Conservation (phyloP, 306 rosid species). For the Acacia confusa region DNA sequence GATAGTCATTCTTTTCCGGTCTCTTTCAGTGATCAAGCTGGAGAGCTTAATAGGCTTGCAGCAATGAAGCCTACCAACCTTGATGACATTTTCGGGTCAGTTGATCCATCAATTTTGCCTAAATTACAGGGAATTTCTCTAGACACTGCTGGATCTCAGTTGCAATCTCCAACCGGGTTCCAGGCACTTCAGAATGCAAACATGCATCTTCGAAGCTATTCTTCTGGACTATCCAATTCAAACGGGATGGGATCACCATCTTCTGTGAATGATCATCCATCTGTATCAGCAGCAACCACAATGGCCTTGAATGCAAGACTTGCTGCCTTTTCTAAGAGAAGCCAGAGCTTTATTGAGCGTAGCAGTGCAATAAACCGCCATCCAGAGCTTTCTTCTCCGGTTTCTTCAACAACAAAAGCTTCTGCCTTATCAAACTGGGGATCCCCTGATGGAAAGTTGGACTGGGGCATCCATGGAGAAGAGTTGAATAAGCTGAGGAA, state of each 20-base stretch:
- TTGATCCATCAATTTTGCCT: constrained; percentile 48
- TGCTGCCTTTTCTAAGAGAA: constrained; percentile 60
- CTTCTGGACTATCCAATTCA: constrained; percentile 46
- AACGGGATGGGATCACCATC: constrained; percentile 49
- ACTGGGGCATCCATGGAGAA: constrained; percentile 65
- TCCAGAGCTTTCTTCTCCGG: constrained; percentile 53
- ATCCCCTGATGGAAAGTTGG: constrained; percentile 69
- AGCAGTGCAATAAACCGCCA: constrained; percentile 35
- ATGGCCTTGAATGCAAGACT: constrained; percentile 47
- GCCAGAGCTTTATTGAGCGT: constrained; percentile 75
- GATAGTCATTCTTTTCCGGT: constrained; percentile 40
- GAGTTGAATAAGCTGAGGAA: constrained; percentile 67
- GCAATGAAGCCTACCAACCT: constrained; percentile 61
- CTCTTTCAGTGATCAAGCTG: constrained; percentile 40
- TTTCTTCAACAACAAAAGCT: constrained; percentile 33
- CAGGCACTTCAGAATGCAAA: constrained; percentile 53
- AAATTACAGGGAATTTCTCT: constrained; percentile 55
- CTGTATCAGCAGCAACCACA: constrained; percentile 38
- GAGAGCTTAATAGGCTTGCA: constrained; percentile 51
- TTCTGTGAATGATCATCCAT: constrained; percentile 38
- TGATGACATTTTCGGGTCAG: constrained; percentile 55
- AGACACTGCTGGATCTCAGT: constrained; percentile 42
- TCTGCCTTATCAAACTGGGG: constrained; percentile 62
- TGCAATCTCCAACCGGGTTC: constrained; percentile 56
- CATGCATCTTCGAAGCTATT: constrained; percentile 49